These are phyloP conservation scores for Neotropicomus parvogracilis DNA, from an alignment of 1,284 basidiomycete species.

Conservation along the genomic window DNA sequence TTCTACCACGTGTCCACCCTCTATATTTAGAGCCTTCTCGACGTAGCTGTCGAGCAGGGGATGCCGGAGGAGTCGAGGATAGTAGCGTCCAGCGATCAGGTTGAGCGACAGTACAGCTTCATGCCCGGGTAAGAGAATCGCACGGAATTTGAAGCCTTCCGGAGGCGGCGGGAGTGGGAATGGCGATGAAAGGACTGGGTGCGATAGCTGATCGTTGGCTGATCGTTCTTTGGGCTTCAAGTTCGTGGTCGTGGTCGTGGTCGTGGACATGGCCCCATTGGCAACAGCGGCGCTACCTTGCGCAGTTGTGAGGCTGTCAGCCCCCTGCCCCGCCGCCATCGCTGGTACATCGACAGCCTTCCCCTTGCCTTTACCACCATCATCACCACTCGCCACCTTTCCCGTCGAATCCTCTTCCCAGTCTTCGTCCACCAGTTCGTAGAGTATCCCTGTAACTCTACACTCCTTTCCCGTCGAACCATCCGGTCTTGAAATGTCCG, in stretches of 20 bases:
- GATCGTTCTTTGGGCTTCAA: conserved; percentile 18
- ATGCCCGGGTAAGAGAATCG: conserved; percentile 57
- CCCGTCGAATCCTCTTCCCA: conserved; percentile 48
- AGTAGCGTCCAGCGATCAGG: conserved; percentile 70
- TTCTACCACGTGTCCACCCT: conserved; percentile 37
- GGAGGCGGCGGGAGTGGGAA: conserved; percentile 61
- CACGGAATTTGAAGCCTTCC: conserved; percentile 61
- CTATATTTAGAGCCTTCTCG: conserved; percentile 35
- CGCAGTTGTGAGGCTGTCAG: conserved; percentile 18
- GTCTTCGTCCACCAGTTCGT: conserved; percentile 68
- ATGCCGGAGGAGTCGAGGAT: conserved; percentile 61
- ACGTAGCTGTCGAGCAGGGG: conserved; percentile 48
- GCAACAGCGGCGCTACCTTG: conserved; percentile 10
- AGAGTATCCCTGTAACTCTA: conserved; percentile 63
- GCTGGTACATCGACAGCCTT: conserved; percentile 24
- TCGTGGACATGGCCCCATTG: conserved; percentile 11
- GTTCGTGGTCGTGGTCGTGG: conserved; percentile 2
- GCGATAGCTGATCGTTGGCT: conserved; percentile 37
- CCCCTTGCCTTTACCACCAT: conserved; percentile 29
- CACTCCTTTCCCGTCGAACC: conserved; percentile 49
- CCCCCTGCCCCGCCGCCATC: conserved; percentile 1
- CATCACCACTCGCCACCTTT: conserved; percentile 1
- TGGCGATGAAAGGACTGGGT: conserved; percentile 35
- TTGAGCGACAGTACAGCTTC: conserved; percentile 65
- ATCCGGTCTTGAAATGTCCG: conserved; percentile 40